Base-by-base conservation (phyloP, 2,329 filamentous ascomycete genomes). In the Dendrostoma leiphaemia region DNA sequence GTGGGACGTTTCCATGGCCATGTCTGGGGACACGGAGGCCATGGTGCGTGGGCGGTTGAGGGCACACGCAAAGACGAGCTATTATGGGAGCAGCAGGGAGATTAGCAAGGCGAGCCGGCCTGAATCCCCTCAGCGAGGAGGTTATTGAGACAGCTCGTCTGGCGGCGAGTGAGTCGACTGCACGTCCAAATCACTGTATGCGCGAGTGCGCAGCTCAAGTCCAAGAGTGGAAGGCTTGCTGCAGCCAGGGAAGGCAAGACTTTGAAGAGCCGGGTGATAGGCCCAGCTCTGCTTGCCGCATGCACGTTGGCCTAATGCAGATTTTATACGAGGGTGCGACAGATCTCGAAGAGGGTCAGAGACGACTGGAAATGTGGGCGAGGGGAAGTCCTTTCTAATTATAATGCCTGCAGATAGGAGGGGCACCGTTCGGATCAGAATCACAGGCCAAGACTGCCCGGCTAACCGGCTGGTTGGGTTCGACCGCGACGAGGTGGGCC, bases 211-310 rank as follows among this genome's bases (percentile, higher is more conserved):
- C 51, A 51, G 23, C n/a, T 38, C 40, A 46, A 26, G n/a, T n/a
- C 28, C 23, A 26, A 34, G 29, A 29, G 29, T 7, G 21, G 12
- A 23, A 46, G 21, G 19, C 7, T 12, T 19, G 44, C 29, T 15
- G 43, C 35, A 23, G 26, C 28, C 44, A 12, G 32, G 29, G 29
- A 38, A 40, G 41, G 26, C 37, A 51, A 23, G 45, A 47, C 51
- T 51, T 32, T 57, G 28, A 43, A 21, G 52, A 57, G 52, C 51
- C 26, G 48, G 52, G 52, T 41, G 48, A 34, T 26, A 26, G 45
- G 51, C 52, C 55, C 51, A 48, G 55, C 51, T 43, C 47, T 44
- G 41, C 47, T 46, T 48, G 38, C 53, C 55, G 44, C 55, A 55
- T 46, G 40, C 46, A 34, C 41, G 44, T n/a, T n/a, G n/a, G n/a